A percentile compares a stretch with the other conserved stretches of the same genome.
These are phyloP conservation scores for Arachnomyces sp. DNA, from an alignment of 2,329 filamentous ascomycete species.

Conservation along the genomic window DNA sequence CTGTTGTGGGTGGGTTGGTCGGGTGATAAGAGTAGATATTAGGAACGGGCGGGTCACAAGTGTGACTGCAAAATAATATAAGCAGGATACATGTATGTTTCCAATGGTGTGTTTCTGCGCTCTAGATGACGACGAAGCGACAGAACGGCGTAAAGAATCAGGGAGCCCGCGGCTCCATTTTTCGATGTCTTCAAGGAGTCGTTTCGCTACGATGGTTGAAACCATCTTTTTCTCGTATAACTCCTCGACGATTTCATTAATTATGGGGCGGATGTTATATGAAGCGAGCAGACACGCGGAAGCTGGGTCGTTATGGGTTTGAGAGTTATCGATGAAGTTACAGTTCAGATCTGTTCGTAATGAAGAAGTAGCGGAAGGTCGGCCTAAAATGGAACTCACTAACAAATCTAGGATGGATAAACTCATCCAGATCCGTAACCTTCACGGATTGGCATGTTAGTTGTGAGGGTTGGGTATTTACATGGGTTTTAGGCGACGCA, in stretches of 20 bases:
- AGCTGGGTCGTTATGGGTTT: constrained; percentile 15
- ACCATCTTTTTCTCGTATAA: constrained; percentile 34
- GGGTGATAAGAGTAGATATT: constrained; percentile 41
- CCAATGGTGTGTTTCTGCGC: constrained; percentile 35
- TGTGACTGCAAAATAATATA: constrained; percentile 53
- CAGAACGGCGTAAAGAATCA: constrained; percentile 18
- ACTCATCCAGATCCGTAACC: constrained; percentile 40
- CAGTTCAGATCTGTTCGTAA: constrained; percentile 20
- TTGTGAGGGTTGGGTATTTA: not conserved
- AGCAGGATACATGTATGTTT: constrained; percentile 48
- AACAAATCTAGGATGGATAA: constrained; percentile 41
- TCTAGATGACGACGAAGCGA: constrained; percentile 13
- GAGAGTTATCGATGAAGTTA: constrained; percentile 15
- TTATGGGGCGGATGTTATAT: constrained; percentile 36
- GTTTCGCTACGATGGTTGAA: constrained; percentile 29
- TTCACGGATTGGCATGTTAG: constrained; percentile 11
- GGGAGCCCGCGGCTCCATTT: constrained; percentile 41
- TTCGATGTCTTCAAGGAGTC: constrained; percentile 36
- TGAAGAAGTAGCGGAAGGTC: constrained; percentile 31
- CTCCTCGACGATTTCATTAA: constrained; percentile 37
- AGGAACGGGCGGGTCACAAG: constrained; percentile 49
- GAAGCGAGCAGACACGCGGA: constrained; percentile 32
- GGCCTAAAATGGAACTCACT: constrained; percentile 42
- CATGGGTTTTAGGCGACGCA: not conserved
- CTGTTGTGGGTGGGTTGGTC: constrained; percentile 20